Percentiles rank a stretch among this genome's conserved stretches.
These are phyloP conservation scores for Lasiodiplodia hormozganensis DNA, from an alignment of 2,329 filamentous ascomycete genomes.

Conservation along the genomic window DNA sequence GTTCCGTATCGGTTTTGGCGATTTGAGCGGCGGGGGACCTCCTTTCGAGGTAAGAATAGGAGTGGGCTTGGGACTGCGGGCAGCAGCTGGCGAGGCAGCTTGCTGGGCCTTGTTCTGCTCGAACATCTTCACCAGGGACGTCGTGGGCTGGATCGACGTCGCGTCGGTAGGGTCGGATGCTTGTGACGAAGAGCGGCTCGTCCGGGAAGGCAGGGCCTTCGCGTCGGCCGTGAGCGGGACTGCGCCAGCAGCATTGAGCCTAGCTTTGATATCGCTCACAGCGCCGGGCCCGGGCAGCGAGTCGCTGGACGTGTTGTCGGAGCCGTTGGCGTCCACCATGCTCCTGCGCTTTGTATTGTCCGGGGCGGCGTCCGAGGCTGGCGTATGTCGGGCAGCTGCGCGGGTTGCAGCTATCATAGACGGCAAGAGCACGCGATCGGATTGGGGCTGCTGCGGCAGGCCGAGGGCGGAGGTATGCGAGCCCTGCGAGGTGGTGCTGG, in stretches of 20 bases:
- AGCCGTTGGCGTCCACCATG: background rate
- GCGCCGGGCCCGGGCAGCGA: constrained; percentile 8
- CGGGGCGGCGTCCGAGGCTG: constrained; percentile 38
- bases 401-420: constrained; percentile 68
- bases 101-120: constrained; percentile 56
- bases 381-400: constrained; percentile 67
- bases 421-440: constrained; percentile 56
- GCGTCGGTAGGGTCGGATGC: constrained; percentile 57
- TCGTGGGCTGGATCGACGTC: constrained; percentile 66
- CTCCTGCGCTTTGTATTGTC: background rate
- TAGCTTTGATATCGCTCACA: background rate
- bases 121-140: constrained; percentile 72
- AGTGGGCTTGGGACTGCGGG: constrained; percentile 27
- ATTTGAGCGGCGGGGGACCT: constrained; percentile 45
- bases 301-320: constrained; percentile 7
- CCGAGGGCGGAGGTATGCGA: constrained; percentile 32
- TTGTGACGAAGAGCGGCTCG: constrained; percentile 7
- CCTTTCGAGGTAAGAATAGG: constrained; percentile 36
- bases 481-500: constrained; percentile 12
- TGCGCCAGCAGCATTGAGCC: background rate
- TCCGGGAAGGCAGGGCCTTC: background rate
- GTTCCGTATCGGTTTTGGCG: constrained; percentile 50
- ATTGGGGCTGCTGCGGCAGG: constrained; percentile 38
- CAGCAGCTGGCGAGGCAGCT: background rate
- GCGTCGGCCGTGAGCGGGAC: background rate